Conservation (phyloP, 1,284 basidiomycete species). For the Rhodotorula sp. region DNA sequence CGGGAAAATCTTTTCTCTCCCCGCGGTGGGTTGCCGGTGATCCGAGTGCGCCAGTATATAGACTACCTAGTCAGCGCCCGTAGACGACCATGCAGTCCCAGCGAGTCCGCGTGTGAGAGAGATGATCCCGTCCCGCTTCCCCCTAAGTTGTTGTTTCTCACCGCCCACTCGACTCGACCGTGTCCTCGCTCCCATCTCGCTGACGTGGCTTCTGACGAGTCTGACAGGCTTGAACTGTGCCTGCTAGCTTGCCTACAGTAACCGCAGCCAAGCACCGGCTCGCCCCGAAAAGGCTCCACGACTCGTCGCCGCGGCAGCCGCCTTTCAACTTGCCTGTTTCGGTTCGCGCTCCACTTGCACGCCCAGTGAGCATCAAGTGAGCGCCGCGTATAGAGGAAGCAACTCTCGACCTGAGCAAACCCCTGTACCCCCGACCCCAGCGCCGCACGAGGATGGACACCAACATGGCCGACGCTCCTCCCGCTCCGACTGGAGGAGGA, state of each 20-base stretch:
- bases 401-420: no score
- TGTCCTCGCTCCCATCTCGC: not conserved
- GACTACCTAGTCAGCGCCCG: no score
- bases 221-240: no score
- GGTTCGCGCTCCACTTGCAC: not conserved
- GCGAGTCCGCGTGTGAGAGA: not conserved
- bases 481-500: no score
- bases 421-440: no score
- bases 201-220: not conserved
- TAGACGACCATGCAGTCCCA: no score
- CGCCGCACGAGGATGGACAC: not conserved
- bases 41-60: no score
- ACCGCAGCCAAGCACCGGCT: not conserved
- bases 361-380: no score
- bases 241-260: no score
- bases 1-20: no score
- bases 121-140: not conserved
- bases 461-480: not conserved
- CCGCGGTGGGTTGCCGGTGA: no score
- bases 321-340: not conserved
- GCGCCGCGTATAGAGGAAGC: no score
- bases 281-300: not conserved
- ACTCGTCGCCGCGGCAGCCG: not conserved
- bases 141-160: not conserved
- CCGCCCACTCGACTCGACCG: not conserved